Evolutionary conservation across 352 stramenopile genomes (phyloP).

Genomic region (Globisporangium acanthophoron): DNA sequence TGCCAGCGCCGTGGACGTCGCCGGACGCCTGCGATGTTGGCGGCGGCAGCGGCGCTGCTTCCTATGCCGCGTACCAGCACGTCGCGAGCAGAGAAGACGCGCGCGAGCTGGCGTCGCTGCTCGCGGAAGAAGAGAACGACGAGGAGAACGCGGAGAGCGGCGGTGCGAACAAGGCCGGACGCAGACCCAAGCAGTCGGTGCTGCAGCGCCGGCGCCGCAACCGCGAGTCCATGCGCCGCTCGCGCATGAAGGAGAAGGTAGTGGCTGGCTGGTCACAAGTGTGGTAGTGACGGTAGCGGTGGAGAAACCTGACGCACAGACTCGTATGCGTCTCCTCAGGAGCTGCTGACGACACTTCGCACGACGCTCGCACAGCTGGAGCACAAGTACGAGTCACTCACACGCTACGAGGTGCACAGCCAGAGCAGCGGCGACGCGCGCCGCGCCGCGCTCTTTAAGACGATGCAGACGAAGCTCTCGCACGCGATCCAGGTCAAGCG

Average conservation of each 20-base stretch:
- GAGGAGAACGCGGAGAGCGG: background rate
- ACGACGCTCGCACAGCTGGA: conserved; percentile 18
- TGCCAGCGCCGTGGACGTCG: no score
- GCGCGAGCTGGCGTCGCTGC: no score
- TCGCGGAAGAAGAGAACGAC: background rate
- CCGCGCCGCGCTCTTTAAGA: conserved; percentile 6
- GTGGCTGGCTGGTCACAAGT: background rate
- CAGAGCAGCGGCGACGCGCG: conserved; percentile 5
- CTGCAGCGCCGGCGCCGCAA: conserved; percentile 20
- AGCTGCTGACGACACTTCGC: conserved; percentile 20
- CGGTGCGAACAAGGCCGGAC: background rate
- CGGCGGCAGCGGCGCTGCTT: no score
- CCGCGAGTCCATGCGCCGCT: conserved; percentile 30
- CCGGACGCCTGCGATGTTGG: no score
- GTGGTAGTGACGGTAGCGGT: background rate
- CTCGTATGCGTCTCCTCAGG: conserved; percentile 6
- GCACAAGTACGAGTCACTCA: conserved; percentile 14
- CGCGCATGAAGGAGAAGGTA: conserved; percentile 20
- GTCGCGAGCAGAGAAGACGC: no score
- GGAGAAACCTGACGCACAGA: no score
- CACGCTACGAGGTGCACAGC: conserved; percentile 2
- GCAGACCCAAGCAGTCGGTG: conserved; percentile 7
- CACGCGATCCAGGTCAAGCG: conserved; percentile 23
- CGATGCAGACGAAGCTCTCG: conserved; percentile 16
- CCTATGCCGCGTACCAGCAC: no score